Conservation (phyloP, 2,329 filamentous ascomycete species). For the Fusarium longipes region DNA sequence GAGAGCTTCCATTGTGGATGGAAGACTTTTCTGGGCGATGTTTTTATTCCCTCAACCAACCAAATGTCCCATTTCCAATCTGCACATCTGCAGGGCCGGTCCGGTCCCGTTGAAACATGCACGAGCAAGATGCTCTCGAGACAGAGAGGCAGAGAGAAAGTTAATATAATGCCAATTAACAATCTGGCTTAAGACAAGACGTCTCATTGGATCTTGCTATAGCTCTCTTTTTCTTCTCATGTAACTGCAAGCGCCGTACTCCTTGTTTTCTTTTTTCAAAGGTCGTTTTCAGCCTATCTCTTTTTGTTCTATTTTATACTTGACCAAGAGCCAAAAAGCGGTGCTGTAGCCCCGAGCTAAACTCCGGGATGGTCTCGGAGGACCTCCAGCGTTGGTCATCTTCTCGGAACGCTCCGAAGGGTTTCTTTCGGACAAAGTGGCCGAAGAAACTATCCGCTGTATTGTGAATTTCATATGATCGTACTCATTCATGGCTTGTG, state of each 20-base stretch:
- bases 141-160: slow-evolving; percentile 9
- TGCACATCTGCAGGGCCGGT: slow-evolving; percentile 41
- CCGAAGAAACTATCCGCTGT: slow-evolving; percentile 11
- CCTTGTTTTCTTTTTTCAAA: slow-evolving; percentile 21
- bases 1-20: slow-evolving; percentile 26
- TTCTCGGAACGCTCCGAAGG: slow-evolving; percentile 21
- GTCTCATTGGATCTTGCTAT: slow-evolving; percentile 42
- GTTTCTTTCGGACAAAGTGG: slow-evolving; percentile 19
- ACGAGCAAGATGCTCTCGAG: slow-evolving; percentile 24
- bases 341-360: slow-evolving; percentile 24
- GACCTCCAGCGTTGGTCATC: not conserved
- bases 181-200: slow-evolving; percentile 28
- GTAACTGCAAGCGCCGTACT: slow-evolving; percentile 16
- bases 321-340: slow-evolving; percentile 25
- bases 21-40: slow-evolving; percentile 26
- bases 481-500: not conserved
- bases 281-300: slow-evolving; percentile 18
- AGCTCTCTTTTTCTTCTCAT: slow-evolving; percentile 1
- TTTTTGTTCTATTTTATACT: slow-evolving; percentile 4
- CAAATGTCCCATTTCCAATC: slow-evolving; percentile 7
- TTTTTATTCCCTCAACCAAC: slow-evolving; percentile 25
- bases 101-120: slow-evolving; percentile 39
- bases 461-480: slow-evolving; percentile 13
- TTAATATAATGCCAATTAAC: slow-evolving; percentile 15
- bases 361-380: slow-evolving; percentile 31